phyloP scores from a whole-genome alignment of 257 asterid genomes.

The Eustoma russellianum region DNA sequence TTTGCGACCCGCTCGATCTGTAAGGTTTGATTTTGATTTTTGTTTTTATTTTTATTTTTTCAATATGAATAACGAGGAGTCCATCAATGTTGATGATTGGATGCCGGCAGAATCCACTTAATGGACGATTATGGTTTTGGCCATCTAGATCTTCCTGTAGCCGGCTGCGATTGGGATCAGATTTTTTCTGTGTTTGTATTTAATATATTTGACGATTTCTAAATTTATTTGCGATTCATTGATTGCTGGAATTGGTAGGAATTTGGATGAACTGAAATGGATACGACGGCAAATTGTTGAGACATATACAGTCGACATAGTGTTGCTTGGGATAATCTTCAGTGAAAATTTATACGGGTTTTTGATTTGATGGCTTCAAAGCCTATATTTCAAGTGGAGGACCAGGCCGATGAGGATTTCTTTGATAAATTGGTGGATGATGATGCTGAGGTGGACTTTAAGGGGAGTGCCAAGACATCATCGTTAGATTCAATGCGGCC shows the following conservation, averaged over 20 bases:
- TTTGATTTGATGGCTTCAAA: conserved; percentile 68
- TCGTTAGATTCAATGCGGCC: conserved; percentile 14
- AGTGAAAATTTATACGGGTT: conserved; percentile 12
- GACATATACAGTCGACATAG: conserved; percentile 7
- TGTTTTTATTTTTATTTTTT: no score
- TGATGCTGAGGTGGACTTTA: conserved; percentile 46
- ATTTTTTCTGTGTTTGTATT: conserved; percentile 7
- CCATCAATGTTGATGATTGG: no score
- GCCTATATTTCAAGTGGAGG: conserved; percentile 97
- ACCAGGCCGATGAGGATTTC: conserved; percentile 87
- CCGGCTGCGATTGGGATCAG: conserved; percentile 1
- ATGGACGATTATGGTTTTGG: conserved; percentile 3
- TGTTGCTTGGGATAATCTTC: conserved; percentile 9
- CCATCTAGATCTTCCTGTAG: neutral
- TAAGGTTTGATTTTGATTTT: conserved; percentile 19
- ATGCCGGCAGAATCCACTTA: conserved; percentile 11
- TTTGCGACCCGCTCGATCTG: conserved; percentile 38
- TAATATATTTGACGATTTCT: conserved; percentile 10
- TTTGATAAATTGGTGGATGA: conserved; percentile 87
- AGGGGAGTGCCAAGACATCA: conserved; percentile 24
- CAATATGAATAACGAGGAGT: no score
- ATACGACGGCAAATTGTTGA: conserved; percentile 14
- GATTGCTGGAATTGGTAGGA: conserved; percentile 28
- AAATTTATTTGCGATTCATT: conserved; percentile 37
- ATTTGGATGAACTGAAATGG: conserved; percentile 21